Evolutionary conservation across 305 asterid species (phyloP), one percentile per base, ranked within the genome.

Genomic region (Rubia peregrina): DNA sequence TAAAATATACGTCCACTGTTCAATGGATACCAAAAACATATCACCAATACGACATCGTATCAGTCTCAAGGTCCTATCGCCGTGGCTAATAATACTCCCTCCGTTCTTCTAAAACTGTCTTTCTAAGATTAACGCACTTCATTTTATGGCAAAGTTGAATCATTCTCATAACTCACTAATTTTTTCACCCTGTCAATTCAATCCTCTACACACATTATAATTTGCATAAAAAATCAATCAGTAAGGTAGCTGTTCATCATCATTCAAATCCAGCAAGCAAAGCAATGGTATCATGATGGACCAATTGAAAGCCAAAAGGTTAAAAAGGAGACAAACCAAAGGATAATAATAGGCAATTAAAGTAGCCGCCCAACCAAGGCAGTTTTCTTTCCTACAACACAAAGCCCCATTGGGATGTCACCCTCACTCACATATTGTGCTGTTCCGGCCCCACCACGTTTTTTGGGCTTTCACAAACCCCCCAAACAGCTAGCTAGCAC

Each of bases 361-460:
- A 75, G 75, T 76, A 74, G 76, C 77, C 83, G 76, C 62, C 76
- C 75, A 79, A 79, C n/a, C n/a, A n/a, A n/a, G n/a, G n/a, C n/a
- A n/a, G 21, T 10, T 75, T 36, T 55, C 43, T 66, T 73, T 71
- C 66, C 75, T 66, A 73, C 66, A 13, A 40, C 36, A 33, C 36
- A 57, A 46, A 74, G 78, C 64, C 79, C 85, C 83, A 61, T 70
- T 69, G 70, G 55, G 70, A 80, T 71, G 80, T 78, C 81, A 57
- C 36, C 30, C 62, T 19, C 62, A 57, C 62, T 57, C 36, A 81
- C 75, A 78, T 61, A 70, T 57, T 72, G 71, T 67, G 83, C 78
- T 78, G 74, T 73, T 67, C 46, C 46, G 74, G 83, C 77, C 89
- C 91, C 80, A 82, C 96, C 91, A 85, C 83, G 86, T 84, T 84